Conservation (phyloP, 2,329 filamentous ascomycete genomes). For the Huntiella moniliformis region DNA sequence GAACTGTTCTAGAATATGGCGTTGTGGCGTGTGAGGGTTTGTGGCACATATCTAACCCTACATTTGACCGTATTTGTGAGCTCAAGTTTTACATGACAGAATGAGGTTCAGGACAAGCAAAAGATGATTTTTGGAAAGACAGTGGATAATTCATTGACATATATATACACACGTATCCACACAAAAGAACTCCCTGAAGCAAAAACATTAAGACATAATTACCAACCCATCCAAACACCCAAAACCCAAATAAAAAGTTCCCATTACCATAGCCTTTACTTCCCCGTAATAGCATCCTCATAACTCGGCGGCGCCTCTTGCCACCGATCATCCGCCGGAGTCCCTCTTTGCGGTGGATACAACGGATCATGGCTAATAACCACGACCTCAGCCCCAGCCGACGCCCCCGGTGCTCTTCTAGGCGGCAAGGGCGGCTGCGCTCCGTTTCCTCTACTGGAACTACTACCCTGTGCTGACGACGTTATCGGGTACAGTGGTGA, state of each 20-base stretch:
- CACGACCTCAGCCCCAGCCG: constrained; percentile 15
- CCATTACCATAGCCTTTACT: constrained; percentile 34
- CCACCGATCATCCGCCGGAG: constrained; percentile 24
- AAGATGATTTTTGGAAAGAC: too few relatives aligned
- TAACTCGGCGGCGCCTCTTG: constrained; percentile 88
- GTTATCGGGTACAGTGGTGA: background rate
- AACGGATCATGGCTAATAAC: constrained; percentile 27
- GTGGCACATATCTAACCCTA: constrained; percentile 17
- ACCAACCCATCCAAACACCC: too few relatives aligned
- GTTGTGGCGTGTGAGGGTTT: too few relatives aligned
- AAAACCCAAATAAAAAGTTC: too few relatives aligned
- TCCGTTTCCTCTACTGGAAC: background rate
- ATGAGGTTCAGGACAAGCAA: too few relatives aligned
- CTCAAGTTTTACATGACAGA: too few relatives aligned
- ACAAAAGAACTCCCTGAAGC: too few relatives aligned
- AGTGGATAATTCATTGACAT: too few relatives aligned
- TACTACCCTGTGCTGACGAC: background rate
- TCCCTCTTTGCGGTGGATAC: constrained; percentile 39
- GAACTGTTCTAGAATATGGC: too few relatives aligned
- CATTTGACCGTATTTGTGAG: too few relatives aligned
- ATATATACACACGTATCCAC: too few relatives aligned
- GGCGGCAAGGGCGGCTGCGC: constrained; percentile 13
- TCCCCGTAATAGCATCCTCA: constrained; percentile 74
- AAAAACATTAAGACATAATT: too few relatives aligned
- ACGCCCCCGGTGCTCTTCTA: constrained; percentile 8